These are phyloP conservation scores for Mrakia frigida DNA, from an alignment of 768 basidiomycete genomes.

Conservation along the genomic window DNA sequence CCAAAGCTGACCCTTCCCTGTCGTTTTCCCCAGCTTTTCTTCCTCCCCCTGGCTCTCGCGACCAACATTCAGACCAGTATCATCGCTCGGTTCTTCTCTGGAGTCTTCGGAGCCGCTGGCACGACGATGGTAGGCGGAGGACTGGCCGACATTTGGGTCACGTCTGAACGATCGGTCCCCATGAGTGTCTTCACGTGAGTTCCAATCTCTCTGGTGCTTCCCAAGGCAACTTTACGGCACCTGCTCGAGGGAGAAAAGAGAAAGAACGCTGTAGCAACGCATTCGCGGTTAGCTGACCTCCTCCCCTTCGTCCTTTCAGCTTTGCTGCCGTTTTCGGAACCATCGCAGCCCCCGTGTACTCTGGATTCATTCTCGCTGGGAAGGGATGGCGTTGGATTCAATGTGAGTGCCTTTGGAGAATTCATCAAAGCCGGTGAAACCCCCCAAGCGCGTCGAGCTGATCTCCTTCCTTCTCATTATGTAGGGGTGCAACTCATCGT, in stretches of 20 bases:
- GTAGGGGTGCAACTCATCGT: slow-evolving; percentile 35
- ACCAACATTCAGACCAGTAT: slow-evolving; percentile 35
- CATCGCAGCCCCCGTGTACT: slow-evolving; percentile 35
- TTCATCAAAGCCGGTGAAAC: no score
- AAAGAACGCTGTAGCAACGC: background rate
- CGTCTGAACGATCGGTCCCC: slow-evolving; percentile 34
- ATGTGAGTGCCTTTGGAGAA: no score
- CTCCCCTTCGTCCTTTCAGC: background rate
- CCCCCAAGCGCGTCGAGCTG: no score
- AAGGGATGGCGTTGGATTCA: slow-evolving; percentile 36
- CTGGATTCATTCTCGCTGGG: slow-evolving; percentile 34
- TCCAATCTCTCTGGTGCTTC: background rate
- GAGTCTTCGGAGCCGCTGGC: slow-evolving; percentile 35
- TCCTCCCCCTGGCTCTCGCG: slow-evolving; percentile 20
- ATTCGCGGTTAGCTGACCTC: no score
- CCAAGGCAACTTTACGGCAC: no score
- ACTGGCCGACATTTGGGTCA: slow-evolving; percentile 35
- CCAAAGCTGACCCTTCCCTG: background rate
- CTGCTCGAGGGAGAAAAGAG: background rate
- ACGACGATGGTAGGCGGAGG: slow-evolving; percentile 36
- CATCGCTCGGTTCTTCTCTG: slow-evolving; percentile 33
- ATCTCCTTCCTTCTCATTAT: no score
- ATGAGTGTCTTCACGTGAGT: slow-evolving; percentile 34
- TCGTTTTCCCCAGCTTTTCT: background rate
- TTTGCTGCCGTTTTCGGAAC: slow-evolving; percentile 37